These are phyloP conservation scores for Zygosaccharomyces pseudobailii DNA, from an alignment of 1,139 yeast species.

Conservation along the genomic window DNA sequence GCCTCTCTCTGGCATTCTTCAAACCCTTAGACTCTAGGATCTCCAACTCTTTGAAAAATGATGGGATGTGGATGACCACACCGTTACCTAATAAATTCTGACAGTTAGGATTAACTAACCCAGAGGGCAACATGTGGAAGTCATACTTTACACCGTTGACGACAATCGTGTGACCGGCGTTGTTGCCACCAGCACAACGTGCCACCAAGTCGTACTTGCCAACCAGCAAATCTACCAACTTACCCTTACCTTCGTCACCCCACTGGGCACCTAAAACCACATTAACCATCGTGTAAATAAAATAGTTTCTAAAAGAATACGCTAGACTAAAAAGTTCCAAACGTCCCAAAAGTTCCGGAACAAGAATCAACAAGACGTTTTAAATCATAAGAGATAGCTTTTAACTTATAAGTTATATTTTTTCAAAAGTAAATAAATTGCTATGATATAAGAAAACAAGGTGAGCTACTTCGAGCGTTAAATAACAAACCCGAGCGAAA, in stretches of 20 bases:
- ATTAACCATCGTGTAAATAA: conserved; percentile 36
- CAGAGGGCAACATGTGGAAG: conserved; percentile 98
- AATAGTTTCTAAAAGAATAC: neutral
- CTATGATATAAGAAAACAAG: neutral
- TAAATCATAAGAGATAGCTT: neutral
- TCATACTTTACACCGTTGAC: conserved; percentile 85
- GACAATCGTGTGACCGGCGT: conserved; percentile 98
- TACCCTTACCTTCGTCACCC: conserved; percentile 99
- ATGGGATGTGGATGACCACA: conserved; percentile 92
- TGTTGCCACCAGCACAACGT: conserved; percentile 98
- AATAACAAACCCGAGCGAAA: neutral
- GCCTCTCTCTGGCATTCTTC: conserved; percentile 62
- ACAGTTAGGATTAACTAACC: conserved; percentile 89
- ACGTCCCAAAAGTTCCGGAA: neutral
- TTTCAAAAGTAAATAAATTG: neutral
- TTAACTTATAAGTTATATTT: neutral
- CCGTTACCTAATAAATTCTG: conserved; percentile 90
- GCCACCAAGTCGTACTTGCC: conserved; percentile 96
- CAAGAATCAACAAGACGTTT: neutral
- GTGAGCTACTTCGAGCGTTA: neutral
- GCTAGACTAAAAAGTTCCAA: neutral
- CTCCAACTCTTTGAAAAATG: conserved; percentile 82
- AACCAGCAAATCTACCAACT: conserved; percentile 88
- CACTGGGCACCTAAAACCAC: conserved; percentile 97
- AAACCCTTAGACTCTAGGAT: conserved; percentile 78